Conservation (phyloP, 306 rosid genomes). For the Mimosa pudica region DNA sequence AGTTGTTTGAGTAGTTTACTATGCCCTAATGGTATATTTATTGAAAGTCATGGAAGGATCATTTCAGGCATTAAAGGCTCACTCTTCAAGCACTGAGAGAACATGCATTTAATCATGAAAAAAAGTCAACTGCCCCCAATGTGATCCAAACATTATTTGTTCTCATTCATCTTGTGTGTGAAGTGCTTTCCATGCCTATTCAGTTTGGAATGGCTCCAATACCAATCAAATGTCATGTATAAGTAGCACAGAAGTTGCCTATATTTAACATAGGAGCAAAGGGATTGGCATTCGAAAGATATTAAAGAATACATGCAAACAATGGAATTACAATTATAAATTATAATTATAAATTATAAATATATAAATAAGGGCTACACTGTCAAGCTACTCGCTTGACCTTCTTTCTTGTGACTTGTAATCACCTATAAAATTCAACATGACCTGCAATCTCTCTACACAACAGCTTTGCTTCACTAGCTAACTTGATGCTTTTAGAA, state of each 20-base stretch:
- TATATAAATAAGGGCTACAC: slow-evolving; percentile 12
- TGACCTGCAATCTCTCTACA: slow-evolving; percentile 86
- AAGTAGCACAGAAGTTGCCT: not conserved
- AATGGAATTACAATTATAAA: not conserved
- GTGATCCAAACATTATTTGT: no score
- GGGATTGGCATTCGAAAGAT: slow-evolving; percentile 1
- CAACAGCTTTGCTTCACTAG: slow-evolving; percentile 70
- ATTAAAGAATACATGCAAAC: slow-evolving; percentile 28
- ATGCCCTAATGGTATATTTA: not conserved
- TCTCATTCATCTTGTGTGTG: no score
- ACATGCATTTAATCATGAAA: no score
- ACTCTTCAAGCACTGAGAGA: no score
- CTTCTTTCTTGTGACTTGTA: slow-evolving; percentile 18
- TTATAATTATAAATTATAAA: not conserved
- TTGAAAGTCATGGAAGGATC: not conserved
- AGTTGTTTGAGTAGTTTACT: not conserved
- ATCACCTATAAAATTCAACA: slow-evolving; percentile 61
- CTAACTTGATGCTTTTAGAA: slow-evolving; percentile 68
- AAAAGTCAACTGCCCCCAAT: no score
- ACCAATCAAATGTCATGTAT: not conserved
- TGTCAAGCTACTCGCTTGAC: slow-evolving; percentile 33
- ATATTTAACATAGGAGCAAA: not conserved
- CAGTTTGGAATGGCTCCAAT: no score
- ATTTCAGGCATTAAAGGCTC: not conserved
- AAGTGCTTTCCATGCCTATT: no score